Percentiles rank a stretch among this genome's conserved stretches.
Evolutionary conservation across 2,329 filamentous ascomycete species (phyloP).

Genomic region (Xylariaceae sp.): DNA sequence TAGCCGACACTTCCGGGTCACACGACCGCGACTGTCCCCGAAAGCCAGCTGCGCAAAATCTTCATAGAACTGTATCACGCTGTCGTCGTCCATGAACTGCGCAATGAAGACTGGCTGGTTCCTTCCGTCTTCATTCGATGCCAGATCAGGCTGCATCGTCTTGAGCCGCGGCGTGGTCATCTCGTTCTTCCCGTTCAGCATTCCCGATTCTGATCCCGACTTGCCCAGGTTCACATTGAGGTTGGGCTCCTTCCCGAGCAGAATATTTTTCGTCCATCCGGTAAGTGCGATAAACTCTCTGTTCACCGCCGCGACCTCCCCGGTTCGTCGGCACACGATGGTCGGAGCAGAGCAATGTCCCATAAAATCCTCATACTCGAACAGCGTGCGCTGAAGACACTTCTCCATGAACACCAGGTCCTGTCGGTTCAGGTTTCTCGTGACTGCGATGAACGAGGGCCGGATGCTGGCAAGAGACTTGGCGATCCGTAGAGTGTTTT

Average conservation of each 20-base stretch:
- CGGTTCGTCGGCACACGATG: conserved; percentile 85
- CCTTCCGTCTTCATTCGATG: conserved; percentile 44
- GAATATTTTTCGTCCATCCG: conserved; percentile 86
- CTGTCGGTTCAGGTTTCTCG: conserved; percentile 79
- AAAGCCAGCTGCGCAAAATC: conserved; percentile 93
- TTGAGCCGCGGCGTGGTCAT: conserved; percentile 52
- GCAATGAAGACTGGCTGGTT: conserved; percentile 84
- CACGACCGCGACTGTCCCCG: conserved; percentile 81
- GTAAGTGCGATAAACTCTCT: conserved; percentile 97
- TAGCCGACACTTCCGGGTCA: conserved; percentile 79
- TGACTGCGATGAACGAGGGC: conserved; percentile 89
- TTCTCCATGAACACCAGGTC: conserved; percentile 98
- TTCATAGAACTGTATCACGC: conserved; percentile 91
- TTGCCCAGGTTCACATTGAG: conserved; percentile 77
- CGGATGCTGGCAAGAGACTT: conserved; percentile 86
- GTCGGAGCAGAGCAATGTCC: conserved; percentile 85
- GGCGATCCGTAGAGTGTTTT: conserved; percentile 78
- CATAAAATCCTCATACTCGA: conserved; percentile 92
- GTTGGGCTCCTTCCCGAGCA: conserved; percentile 85
- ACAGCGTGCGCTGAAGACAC: conserved; percentile 87
- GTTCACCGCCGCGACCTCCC: conserved; percentile 91
- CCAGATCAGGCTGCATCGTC: conserved; percentile 40
- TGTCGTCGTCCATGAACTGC: conserved; percentile 90
- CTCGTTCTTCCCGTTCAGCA: conserved; percentile 42
- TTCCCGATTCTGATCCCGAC: conserved; percentile 43